Percentiles rank a stretch among this genome's conserved stretches.
Evolutionary conservation across 2,329 filamentous ascomycete species (phyloP).

Genomic region (Scopulariopsis brevicaulis): DNA sequence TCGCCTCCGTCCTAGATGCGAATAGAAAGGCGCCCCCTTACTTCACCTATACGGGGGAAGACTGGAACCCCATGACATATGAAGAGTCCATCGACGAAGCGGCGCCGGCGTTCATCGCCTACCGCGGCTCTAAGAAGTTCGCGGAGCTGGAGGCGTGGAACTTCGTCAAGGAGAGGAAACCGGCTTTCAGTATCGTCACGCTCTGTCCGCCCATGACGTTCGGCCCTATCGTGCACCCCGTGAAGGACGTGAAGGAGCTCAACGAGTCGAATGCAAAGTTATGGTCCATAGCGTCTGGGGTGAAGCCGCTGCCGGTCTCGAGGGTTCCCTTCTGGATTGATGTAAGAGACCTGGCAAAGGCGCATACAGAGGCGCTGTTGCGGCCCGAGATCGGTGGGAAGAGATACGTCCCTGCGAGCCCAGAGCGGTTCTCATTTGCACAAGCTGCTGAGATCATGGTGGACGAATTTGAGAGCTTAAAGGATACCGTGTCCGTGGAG

Average conservation of each 20-base stretch:
- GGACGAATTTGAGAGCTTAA: conserved; percentile 24
- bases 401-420: conserved; percentile 25
- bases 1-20: conserved; percentile 50
- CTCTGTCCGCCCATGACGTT: conserved; percentile 33
- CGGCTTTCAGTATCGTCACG: conserved; percentile 28
- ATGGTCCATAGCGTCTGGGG: conserved; percentile 25
- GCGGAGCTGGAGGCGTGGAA: conserved; percentile 22
- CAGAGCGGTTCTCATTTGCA: conserved; percentile 33
- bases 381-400: conserved; percentile 21
- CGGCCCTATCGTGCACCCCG: conserved; percentile 28
- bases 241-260: conserved; percentile 19
- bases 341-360: conserved; percentile 30
- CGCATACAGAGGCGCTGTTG: conserved; percentile 29
- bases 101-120: conserved; percentile 25
- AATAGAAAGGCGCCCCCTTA: conserved; percentile 32
- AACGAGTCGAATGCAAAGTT: conserved; percentile 30
- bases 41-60: conserved; percentile 38
- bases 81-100: conserved; percentile 30
- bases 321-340: conserved; percentile 32
- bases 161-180: conserved; percentile 20
- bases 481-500: conserved; percentile 16
- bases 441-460: conserved; percentile 28
- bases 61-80: conserved; percentile 46
- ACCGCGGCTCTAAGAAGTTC: conserved; percentile 21
- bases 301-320: conserved; percentile 22